A percentile compares a stretch with the other conserved stretches of the same genome.
These are phyloP conservation scores for Fusarium sp. DNA, from an alignment of 2,329 filamentous ascomycete species.

Conservation along the genomic window DNA sequence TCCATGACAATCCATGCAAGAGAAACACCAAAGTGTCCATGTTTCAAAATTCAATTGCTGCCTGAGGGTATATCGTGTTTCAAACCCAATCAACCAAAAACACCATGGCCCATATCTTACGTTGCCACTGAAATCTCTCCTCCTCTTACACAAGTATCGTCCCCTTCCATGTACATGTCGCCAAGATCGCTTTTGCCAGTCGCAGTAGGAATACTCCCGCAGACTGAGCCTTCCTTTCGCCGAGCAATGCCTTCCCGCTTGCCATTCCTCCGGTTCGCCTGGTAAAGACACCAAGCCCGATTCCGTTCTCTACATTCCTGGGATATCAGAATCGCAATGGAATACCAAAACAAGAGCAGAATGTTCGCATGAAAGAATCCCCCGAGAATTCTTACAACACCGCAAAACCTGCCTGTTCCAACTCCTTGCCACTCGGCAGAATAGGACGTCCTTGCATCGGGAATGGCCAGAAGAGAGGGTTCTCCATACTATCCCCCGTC, in stretches of 20 bases:
- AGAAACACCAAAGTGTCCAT: background rate
- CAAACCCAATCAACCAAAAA: background rate
- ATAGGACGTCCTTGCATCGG: conserved; percentile 69
- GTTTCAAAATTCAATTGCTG: background rate
- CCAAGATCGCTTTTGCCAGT: conserved; percentile 10
- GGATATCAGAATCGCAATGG: background rate
- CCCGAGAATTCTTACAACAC: conserved; percentile 28
- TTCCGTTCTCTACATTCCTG: background rate
- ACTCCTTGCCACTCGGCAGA: conserved; percentile 56
- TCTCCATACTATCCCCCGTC: conserved; percentile 55
- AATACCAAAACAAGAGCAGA: background rate
- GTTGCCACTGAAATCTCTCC: background rate
- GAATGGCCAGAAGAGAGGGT: conserved; percentile 70
- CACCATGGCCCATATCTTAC: background rate
- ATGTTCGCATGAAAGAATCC: background rate
- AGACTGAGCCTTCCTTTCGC: conserved; percentile 14
- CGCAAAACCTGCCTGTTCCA: conserved; percentile 65
- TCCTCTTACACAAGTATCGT: conserved; percentile 1
- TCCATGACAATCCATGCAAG: background rate
- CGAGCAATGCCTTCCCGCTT: conserved; percentile 13
- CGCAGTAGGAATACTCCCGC: background rate
- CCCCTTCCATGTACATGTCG: background rate
- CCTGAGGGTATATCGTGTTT: background rate
- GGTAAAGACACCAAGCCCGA: background rate
- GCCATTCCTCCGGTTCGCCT: conserved; percentile 13